A percentile compares a stretch with the other conserved stretches of the same genome.
phyloP scores from a whole-genome alignment of 352 stramenopile species.

The Bremia lactucae region DNA sequence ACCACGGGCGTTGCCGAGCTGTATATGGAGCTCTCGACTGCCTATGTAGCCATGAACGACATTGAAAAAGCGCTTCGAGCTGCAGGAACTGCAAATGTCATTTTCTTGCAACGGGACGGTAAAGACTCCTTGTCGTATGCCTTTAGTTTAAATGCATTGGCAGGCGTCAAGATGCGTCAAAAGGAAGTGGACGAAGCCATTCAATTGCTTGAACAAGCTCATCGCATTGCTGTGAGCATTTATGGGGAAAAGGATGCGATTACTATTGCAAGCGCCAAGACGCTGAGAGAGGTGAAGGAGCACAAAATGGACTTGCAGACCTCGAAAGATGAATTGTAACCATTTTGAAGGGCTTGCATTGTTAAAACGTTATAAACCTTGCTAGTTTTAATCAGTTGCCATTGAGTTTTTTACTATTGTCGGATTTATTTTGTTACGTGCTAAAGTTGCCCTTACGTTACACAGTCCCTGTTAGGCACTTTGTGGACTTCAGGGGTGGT shows the following conservation, averaged over 20 bases:
- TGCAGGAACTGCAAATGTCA: conserved; percentile 30
- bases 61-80: conserved; percentile 28
- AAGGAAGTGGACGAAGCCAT: conserved; percentile 45
- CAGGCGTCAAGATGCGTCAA: conserved; percentile 63
- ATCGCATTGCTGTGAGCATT: conserved; percentile 53
- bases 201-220: conserved; percentile 48
- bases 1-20: conserved; percentile 63
- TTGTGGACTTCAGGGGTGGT: no score
- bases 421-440: no score
- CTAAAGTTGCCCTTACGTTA: no score
- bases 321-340: conserved; percentile 32
- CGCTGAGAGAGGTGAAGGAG: conserved; percentile 47
- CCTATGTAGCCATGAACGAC: conserved; percentile 31
- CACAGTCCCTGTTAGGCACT: no score
- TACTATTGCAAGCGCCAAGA: conserved; percentile 48
- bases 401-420: no score
- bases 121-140: conserved; percentile 54
- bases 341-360: neutral
- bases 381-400: no score
- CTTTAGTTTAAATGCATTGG: conserved; percentile 75
- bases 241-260: conserved; percentile 57
- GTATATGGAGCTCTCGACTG: conserved; percentile 66
- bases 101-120: conserved; percentile 60
- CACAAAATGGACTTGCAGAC: conserved; percentile 35
- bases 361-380: no score